Percentiles rank a stretch among this genome's conserved stretches.
Evolutionary conservation across 768 basidiomycete genomes (phyloP).

Genomic region (Collybia mongolica): DNA sequence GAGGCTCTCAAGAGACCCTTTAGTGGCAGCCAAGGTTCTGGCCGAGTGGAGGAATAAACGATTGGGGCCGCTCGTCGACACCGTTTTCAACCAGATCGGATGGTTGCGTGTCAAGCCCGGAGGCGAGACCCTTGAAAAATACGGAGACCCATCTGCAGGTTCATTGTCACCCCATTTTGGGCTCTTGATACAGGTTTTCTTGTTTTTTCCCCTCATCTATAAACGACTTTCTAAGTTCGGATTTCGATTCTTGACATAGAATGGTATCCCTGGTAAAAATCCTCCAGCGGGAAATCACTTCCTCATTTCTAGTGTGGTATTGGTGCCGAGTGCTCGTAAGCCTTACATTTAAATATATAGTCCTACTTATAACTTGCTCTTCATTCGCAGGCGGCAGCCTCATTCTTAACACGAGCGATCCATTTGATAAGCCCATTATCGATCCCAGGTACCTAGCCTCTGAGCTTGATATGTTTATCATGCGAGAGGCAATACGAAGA

Average conservation of each 20-base stretch:
- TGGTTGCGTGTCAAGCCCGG: conserved; percentile 16
- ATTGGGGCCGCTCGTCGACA: conserved; percentile 11
- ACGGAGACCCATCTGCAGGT: conserved; percentile 21
- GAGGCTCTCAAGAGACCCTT: neutral
- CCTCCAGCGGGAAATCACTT: conserved; percentile 5
- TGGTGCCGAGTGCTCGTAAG: conserved; percentile 17
- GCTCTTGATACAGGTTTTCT: conserved; percentile 17
- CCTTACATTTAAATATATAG: neutral
- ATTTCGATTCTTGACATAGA: neutral
- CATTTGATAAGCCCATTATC: conserved; percentile 43
- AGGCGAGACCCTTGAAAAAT: neutral
- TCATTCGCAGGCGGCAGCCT: conserved; percentile 20
- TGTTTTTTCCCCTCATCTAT: neutral
- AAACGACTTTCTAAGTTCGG: neutral
- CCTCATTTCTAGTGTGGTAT: conserved; percentile 1
- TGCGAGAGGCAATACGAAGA: conserved; percentile 17
- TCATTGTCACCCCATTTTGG: conserved; percentile 20
- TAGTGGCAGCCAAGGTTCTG: conserved; percentile 8
- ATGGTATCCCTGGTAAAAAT: conserved; percentile 5
- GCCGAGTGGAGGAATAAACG: conserved; percentile 9
- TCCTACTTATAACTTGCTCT: neutral
- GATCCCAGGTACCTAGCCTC: conserved; percentile 39
- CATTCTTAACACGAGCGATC: conserved; percentile 33
- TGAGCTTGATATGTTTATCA: conserved; percentile 17
- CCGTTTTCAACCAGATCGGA: conserved; percentile 12